Evolutionary conservation across 495 filamentous ascomycete species (phyloP), one percentile per base, ranked within the genome.

Genomic region (Penicillium bialowiezense): DNA sequence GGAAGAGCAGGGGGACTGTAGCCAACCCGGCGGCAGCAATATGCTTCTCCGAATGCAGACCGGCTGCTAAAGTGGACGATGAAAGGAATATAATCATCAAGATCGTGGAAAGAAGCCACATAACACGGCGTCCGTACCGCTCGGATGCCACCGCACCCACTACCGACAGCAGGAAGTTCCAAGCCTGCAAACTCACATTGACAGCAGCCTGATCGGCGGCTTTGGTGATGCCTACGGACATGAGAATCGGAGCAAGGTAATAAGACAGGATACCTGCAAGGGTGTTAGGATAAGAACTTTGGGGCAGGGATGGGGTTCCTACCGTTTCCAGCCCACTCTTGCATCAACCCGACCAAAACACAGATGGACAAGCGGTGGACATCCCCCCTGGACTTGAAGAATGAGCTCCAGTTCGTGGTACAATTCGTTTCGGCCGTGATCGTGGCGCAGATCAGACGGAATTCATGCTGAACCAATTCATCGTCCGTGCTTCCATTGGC

Each of bases 321-420:
- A 64, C 78, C 81, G 54, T 86, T 87, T 46, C 84, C 84, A 51
- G 76, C 80, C 80, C 82, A 87, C 66, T 87, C 84, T 15, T 79
- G 81, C 61, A 64, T 64, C 4, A 64, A 26, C 58, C 84, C 84
- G 39, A 83, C 69, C 17, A 80, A 77, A 14, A 84, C 60, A 47
- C 83, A 76, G 18, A 87, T 64, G 4, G 58, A 41, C 8, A 87
- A 58, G 14, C 84, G 75, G 55, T 85, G 83, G 12, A 82, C 71
- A 68, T 89, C 86, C 45, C 86, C 85, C 61, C 74, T 81, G 40
- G 82, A 86, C 34, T 67, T 68, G 71, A 87, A 75, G 71, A 89
- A 85, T 31, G 56, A 60, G 55, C 49, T 66, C 65, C 47, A 64
- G 19, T 38, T 29, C 2, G 44, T 52, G n/a, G 54, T 36, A 41